Evolutionary conservation across 345 rosid genomes (phyloP).

Genomic region (Bruguiera parviflora): DNA sequence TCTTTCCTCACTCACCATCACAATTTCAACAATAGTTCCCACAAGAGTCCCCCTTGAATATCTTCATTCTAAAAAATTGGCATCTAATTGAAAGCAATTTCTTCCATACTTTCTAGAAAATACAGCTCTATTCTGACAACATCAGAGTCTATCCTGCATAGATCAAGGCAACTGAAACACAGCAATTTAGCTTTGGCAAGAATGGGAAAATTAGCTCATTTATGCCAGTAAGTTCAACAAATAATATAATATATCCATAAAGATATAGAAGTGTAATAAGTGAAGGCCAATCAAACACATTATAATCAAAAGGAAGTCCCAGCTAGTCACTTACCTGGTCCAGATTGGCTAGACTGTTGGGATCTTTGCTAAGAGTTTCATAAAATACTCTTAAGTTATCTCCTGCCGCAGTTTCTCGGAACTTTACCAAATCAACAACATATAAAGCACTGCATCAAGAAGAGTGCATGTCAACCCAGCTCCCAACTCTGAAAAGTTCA

Average conservation of each 20-base stretch:
- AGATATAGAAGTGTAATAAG: not conserved
- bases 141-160: no score
- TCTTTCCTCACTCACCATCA: no score
- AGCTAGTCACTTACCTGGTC: conserved; percentile 56
- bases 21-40: no score
- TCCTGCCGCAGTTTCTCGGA: conserved; percentile 97
- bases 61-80: no score
- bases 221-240: not conserved
- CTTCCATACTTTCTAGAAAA: no score
- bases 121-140: no score
- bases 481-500: not conserved
- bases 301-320: not conserved
- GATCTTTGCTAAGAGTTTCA: conserved; percentile 99
- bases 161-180: not conserved
- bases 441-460: conserved; percentile 75
- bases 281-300: conserved; percentile 3
- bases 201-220: no score
- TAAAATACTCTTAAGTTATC: conserved; percentile 93
- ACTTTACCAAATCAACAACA: conserved; percentile 87
- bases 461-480: conserved; percentile 23
- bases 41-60: no score
- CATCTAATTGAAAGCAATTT: no score
- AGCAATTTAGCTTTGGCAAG: not conserved
- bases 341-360: conserved; percentile 92
- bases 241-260: not conserved